Evolutionary conservation across 495 filamentous ascomycete genomes (phyloP), one percentile per base, ranked within the genome.

Genomic region (Platismatia glauca): DNA sequence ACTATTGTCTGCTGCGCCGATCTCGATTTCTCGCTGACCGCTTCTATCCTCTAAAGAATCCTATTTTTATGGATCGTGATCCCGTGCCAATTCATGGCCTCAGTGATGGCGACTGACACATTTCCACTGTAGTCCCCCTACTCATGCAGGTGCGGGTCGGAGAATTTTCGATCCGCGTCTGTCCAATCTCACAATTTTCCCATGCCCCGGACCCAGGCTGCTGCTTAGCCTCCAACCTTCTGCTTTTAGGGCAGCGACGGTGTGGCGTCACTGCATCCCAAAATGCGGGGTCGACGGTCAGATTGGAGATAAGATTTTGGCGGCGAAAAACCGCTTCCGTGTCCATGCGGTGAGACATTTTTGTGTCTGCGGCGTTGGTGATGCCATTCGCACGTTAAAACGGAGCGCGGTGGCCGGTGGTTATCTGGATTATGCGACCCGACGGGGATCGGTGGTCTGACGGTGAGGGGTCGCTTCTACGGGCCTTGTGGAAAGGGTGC

Each of bases 101-200:
- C 16, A 7, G 20, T 29, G n/a, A 22, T 29, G 46, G 4, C 46
- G 29, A 27, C 24, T 50, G 15, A 48, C 22, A 24, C 11, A 48
- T 48, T 9, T 46, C 35, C 7, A 39, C 35, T 58, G 41, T 9
- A 4, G 1, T 24, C 3, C 0, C 33, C 11, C 38, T 37, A 27
- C 57, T 43, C 38, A 43, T 58, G 57, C 41, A 31, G 22, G 37
- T 58, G 57, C 57, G 57, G 57, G 13, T 58, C 57, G 57, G 57
- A 43, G 57, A 58, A 58, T 58, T 39, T 33, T 57, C 34, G 18
- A 39, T 38, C 18, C n/a, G 34, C 55, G 34, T 57, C 7, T 35
- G 3, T 37, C 11, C 29, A 34, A 57, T 22, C 31, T 24, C 43
- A 12, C n/a, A 12, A 8, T 46, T 9, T n/a, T n/a, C 43, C 43